Percentiles rank a stretch among this genome's conserved stretches.
These are phyloP conservation scores for Globisporangium megalacanthum DNA, from an alignment of 352 stramenopile species.

Conservation along the genomic window DNA sequence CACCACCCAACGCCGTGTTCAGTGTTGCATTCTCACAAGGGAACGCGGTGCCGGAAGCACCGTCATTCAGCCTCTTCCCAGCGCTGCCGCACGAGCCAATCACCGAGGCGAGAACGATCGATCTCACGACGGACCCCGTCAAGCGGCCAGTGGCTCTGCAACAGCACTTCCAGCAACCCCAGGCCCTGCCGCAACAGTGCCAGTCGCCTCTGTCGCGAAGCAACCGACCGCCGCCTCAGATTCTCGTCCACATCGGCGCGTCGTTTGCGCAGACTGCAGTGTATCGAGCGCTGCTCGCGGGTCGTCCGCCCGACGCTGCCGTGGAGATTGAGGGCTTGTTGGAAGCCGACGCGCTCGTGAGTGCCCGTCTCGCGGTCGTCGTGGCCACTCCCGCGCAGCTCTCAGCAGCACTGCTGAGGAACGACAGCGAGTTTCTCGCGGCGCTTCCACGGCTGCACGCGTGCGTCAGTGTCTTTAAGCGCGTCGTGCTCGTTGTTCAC, in stretches of 20 bases:
- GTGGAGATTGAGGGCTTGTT: conserved; percentile 36
- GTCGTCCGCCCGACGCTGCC: conserved; percentile 11
- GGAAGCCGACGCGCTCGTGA: conserved; percentile 44
- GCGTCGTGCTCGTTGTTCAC: conserved; percentile 36
- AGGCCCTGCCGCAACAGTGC: neutral
- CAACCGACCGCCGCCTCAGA: neutral
- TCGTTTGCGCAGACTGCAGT: conserved; percentile 20
- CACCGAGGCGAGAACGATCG: neutral
- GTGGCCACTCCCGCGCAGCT: conserved; percentile 21
- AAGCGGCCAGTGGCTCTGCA: neutral
- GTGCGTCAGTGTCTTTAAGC: conserved; percentile 45
- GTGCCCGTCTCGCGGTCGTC: conserved; percentile 26
- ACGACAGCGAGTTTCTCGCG: conserved; percentile 18
- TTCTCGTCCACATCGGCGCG: conserved; percentile 26
- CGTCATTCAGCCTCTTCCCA: conserved; percentile 20
- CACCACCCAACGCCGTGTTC: neutral
- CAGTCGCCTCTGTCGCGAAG: too few relatives aligned
- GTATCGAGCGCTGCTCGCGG: conserved; percentile 19
- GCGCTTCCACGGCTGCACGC: conserved; percentile 24
- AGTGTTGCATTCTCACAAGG: neutral
- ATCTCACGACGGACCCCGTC: neutral
- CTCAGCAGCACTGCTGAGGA: conserved; percentile 11
- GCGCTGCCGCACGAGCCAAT: neutral
- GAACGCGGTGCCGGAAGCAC: conserved; percentile 12
- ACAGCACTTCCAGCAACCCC: neutral